Evolutionary conservation across 1,139 yeast genomes (phyloP).

Genomic region (Saccharomyces hybrid): DNA sequence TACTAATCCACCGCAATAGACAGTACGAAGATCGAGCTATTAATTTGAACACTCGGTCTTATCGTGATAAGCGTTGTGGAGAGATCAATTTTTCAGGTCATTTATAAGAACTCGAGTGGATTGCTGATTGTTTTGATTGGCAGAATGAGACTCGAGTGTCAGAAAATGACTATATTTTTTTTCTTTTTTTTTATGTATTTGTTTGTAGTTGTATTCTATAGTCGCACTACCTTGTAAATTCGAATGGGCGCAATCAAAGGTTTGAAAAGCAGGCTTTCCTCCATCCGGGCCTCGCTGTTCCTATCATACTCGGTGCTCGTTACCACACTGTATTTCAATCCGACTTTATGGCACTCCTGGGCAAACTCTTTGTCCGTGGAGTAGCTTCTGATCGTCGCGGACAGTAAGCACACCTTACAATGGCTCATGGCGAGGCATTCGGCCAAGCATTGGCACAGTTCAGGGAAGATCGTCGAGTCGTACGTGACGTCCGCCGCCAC

Average conservation of each 20-base stretch:
- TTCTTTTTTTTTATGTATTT: slow-evolving; percentile 3
- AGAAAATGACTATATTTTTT: slow-evolving; percentile 43
- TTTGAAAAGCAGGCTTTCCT: slow-evolving; percentile 8
- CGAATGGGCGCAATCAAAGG: slow-evolving; percentile 24
- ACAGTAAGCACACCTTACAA: slow-evolving; percentile 38
- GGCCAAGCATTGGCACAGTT: slow-evolving; percentile 44
- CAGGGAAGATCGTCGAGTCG: slow-evolving; percentile 54
- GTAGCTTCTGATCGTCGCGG: slow-evolving; percentile 67
- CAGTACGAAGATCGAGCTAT: slow-evolving; percentile 36
- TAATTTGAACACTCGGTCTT: slow-evolving; percentile 4
- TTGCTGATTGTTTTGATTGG: slow-evolving; percentile 15
- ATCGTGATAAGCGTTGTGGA: slow-evolving; percentile 36
- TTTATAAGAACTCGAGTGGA: slow-evolving; percentile 55
- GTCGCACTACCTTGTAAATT: slow-evolving; percentile 16
- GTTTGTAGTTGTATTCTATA: neutral
- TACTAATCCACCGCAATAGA: slow-evolving; percentile 37
- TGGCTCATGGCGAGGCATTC: slow-evolving; percentile 31
- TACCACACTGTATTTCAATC: slow-evolving; percentile 30
- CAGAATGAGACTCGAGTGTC: slow-evolving; percentile 49
- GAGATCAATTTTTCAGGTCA: slow-evolving; percentile 34
- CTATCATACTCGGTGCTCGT: slow-evolving; percentile 11
- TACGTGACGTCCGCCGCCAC: slow-evolving; percentile 86
- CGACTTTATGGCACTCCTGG: slow-evolving; percentile 28
- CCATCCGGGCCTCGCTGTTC: slow-evolving; percentile 3
- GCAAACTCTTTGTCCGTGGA: slow-evolving; percentile 54